These are phyloP conservation scores for Alternaria rosae DNA, from an alignment of 2,329 filamentous ascomycete genomes.

Conservation along the genomic window DNA sequence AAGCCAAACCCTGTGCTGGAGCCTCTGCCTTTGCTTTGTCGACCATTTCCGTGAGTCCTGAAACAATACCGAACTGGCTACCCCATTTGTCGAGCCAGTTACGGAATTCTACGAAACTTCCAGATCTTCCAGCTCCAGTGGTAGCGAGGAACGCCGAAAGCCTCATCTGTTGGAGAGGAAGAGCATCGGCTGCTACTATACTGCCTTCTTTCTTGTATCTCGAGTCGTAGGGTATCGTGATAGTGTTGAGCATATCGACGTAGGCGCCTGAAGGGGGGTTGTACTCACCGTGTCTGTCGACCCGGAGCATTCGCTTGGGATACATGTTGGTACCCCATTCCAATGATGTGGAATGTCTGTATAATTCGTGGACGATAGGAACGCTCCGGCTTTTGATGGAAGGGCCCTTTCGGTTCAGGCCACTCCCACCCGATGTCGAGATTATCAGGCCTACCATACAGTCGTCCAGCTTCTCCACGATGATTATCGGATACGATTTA, in stretches of 20 bases:
- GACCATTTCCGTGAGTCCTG: no score
- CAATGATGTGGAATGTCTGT: accelerated
- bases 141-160: not conserved
- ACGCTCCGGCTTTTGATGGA: not conserved
- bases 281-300: not conserved
- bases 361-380: not conserved
- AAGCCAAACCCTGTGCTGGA: no score
- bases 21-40: no score
- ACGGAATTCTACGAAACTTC: not conserved
- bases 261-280: not conserved
- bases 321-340: not conserved
- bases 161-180: not conserved
- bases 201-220: not conserved
- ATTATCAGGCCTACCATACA: not conserved
- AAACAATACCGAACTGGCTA: no score
- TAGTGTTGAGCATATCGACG: not conserved
- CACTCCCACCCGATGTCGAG: not conserved
- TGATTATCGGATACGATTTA: not conserved
- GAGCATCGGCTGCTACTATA: not conserved
- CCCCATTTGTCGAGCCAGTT: not conserved
- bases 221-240: not conserved
- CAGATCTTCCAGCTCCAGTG: not conserved
- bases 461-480: not conserved
- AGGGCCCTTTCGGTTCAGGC: not conserved
- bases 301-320: not conserved